Base-by-base conservation (phyloP, 805 yeast species). In the Hanseniaspora vineae region DNA sequence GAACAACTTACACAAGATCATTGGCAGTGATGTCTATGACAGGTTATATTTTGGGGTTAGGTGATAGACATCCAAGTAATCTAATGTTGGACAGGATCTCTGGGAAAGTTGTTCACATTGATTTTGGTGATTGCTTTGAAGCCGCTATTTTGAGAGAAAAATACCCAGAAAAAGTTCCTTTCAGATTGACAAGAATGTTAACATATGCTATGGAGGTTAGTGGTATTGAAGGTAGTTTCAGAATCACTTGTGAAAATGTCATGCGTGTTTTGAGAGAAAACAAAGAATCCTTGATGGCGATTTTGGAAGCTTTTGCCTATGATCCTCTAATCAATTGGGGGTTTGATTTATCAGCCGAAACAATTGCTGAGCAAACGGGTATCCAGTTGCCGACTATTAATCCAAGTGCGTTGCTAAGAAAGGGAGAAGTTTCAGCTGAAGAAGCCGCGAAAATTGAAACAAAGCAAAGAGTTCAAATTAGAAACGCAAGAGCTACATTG, bases 261-360 rank as follows among this genome's bases (percentile, higher is more conserved):
- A 90, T 94, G 97, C 74, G 94, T 52, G 94, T 94, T 1, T 68
- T 92, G 46, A 73, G 99, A 54, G 95, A 84, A 53, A 92, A 92
- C 65, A 86, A 87, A 55, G 99, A 94, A 64, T 92, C 97, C 0
- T 73, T 92, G 61, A 85, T 94, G 94, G 99, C 99, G 0, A 89
- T 92, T 49, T 74, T 92, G 59, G 98, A 94, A 64, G 97, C 98
- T 0, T 92, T 92, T 70, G 97, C 97, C 0, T 88, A 89, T 60
- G 99, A 92, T 73, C 99, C 99, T 2, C 77, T 92, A 66, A 92
- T 92, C 58, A 89, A 89, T 59, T 92, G 99, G 99, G 97, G 98
- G 1, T 90, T 92, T 60, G 97, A 90, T 60, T 73, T 89, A 62
- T 96, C 97, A 2, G 74, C 88, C 1, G 79, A 79, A 52, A 81